A percentile compares a stretch with the other conserved stretches of the same genome.
Evolutionary conservation across 1,284 basidiomycete genomes (phyloP).

Genomic region (Schizophyllum commune): DNA sequence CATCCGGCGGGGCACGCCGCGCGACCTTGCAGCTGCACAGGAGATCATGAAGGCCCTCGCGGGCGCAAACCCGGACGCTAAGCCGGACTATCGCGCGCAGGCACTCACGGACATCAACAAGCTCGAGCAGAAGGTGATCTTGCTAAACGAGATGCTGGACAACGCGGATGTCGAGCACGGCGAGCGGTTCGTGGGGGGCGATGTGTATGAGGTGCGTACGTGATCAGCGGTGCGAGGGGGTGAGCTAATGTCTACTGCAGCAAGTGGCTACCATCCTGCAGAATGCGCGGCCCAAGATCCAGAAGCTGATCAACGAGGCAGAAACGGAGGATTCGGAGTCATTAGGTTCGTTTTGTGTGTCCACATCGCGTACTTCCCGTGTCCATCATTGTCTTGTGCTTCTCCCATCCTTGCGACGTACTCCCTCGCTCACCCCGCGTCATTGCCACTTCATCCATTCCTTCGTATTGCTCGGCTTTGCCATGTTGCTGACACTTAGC

Average conservation of each 20-base stretch:
- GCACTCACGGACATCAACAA: conserved; percentile 89
- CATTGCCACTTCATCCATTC: too few species aligned
- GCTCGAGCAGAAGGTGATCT: conserved; percentile 88
- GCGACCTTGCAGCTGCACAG: conserved; percentile 92
- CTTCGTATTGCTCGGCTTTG: too few species aligned
- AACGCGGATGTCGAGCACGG: conserved; percentile 71
- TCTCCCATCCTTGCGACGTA: not conserved
- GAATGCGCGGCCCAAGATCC: conserved; percentile 87
- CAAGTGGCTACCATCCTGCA: conserved; percentile 87
- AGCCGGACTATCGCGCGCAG: conserved; percentile 89
- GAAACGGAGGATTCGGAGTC: conserved; percentile 78
- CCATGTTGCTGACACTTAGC: not conserved
- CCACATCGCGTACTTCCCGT: not conserved
- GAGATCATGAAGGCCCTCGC: conserved; percentile 97
- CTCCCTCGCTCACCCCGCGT: too few species aligned
- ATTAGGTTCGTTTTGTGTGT: conserved; percentile 51
- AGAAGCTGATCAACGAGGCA: conserved; percentile 98
- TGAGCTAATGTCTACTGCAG: conserved; percentile 26
- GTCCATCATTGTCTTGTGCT: not conserved
- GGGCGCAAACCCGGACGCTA: conserved; percentile 91
- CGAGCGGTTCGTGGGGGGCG: conserved; percentile 78
- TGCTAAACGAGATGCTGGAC: conserved; percentile 95
- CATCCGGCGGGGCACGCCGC: conserved; percentile 91
- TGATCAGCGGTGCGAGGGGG: not conserved
- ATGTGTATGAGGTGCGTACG: conserved; percentile 81